phyloP scores from a whole-genome alignment of 805 yeast species.

The Starmerella khaoyaiensis region DNA sequence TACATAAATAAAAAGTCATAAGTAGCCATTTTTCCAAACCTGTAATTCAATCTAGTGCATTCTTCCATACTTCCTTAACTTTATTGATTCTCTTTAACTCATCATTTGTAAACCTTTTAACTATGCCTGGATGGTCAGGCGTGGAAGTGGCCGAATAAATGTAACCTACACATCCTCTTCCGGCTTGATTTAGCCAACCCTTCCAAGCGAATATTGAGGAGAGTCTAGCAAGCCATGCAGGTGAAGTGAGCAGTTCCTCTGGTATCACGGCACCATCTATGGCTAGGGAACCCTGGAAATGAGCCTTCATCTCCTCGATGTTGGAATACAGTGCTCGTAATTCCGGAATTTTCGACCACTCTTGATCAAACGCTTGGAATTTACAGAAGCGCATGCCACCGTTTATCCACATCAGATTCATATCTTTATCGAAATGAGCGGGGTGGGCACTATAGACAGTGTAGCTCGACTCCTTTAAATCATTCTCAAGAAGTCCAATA shows the following conservation, averaged over 20 bases:
- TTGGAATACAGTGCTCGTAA: background rate
- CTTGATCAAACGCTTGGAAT: background rate
- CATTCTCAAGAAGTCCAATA: constrained; percentile 1
- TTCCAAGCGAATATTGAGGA: constrained; percentile 1
- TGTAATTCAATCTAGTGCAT: background rate
- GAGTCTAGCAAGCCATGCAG: background rate
- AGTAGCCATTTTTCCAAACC: background rate
- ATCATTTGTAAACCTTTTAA: background rate
- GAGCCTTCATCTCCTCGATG: background rate
- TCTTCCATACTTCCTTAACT: constrained; percentile 1
- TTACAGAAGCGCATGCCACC: constrained; percentile 9
- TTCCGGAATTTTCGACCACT: background rate
- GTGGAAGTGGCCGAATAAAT: constrained; percentile 6
- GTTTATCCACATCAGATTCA: constrained; percentile 8
- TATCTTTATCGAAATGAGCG: constrained; percentile 4
- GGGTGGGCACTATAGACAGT: constrained; percentile 2
- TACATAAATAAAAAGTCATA: background rate
- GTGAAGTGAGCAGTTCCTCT: background rate
- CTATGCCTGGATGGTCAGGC: background rate
- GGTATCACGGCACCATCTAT: constrained; percentile 4
- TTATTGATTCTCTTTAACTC: background rate
- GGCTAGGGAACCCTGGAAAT: background rate
- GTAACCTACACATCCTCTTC: constrained; percentile 7
- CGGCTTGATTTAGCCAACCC: background rate
- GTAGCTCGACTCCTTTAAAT: background rate